Base-by-base conservation (phyloP, 768 basidiomycete genomes). In the Saitozyma sp. region DNA sequence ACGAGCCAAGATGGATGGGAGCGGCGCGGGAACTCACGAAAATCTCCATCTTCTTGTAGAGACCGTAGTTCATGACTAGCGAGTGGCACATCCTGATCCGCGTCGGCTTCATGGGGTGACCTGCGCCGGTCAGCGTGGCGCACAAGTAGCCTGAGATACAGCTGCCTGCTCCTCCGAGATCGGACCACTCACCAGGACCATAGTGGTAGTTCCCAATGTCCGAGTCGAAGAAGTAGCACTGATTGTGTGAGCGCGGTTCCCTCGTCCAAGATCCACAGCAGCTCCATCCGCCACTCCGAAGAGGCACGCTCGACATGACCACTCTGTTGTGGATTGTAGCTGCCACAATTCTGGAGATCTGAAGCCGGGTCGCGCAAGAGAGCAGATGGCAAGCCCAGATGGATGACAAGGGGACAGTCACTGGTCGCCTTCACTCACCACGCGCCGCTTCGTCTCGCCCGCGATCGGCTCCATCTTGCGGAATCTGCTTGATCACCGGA, bases 11-110 rank as follows among this genome's bases (percentile, higher is more conserved):
- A 14, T 48, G 46, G 46, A 17, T 14, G 14, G 19, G 14, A 46
- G 29, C 29, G 51, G 13, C 13, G 51, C 20, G 45, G 11, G 51
- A 3, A 84, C 96, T 71, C 75, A 97, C 96, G 72, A 97, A 99
- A 68, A 99, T 99, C 80, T 99, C 96, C 96, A 99, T 99, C 82
- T 93, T 93, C 82, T 97, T 97, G 83, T 99, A 99, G 16, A 99
- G 82, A 17, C 94, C 93, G 79, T 97, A 97, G 81, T 98, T 99
- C 96, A 99, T 99, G 59, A 99, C 96, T 56, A 99, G 84, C 10
- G 94, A 94, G 81, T 99, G 96, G 78, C 94, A 97, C 96, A 99
- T 99, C 70, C 95, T 88, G 83, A 98, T 96, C 42, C 96, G 86
- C 19, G 95, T 97, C 7, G 95, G 95, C 76, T 96, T 95, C 93